phyloP scores from a whole-genome alignment of 2,329 filamentous ascomycete genomes.

The Penicillium sp. region DNA sequence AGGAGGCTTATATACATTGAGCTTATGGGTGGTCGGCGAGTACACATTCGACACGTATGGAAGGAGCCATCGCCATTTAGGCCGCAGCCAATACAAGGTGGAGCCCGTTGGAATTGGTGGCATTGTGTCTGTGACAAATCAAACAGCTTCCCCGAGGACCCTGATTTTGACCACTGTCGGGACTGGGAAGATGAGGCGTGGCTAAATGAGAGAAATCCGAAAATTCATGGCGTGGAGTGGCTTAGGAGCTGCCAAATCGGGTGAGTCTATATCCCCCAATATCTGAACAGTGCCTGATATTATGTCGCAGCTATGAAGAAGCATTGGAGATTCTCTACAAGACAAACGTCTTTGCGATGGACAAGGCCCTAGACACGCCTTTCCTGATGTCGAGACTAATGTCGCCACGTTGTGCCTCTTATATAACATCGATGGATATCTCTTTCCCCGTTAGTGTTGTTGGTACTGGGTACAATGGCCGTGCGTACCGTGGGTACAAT shows the following conservation, averaged over 20 bases:
- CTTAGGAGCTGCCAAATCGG: neutral
- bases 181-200: neutral
- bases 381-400: neutral
- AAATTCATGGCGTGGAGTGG: neutral
- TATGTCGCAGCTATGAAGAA: neutral
- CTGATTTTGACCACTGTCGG: neutral
- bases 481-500: neutral
- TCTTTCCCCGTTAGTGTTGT: neutral
- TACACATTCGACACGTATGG: slow-evolving; percentile 5
- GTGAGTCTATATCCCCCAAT: neutral
- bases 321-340: neutral
- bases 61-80: slow-evolving; percentile 3
- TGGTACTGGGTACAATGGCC: neutral
- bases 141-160: neutral
- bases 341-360: neutral
- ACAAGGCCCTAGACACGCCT: neutral
- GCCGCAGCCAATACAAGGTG: neutral
- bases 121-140: slow-evolving; percentile 1
- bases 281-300: neutral
- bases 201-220: neutral
- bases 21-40: slow-evolving; percentile 4
- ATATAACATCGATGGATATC: neutral
- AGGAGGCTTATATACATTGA: slow-evolving; percentile 6
- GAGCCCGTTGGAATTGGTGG: slow-evolving; percentile 2
- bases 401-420: neutral